Base-by-base conservation (phyloP, 805 yeast genomes). In the Komagataella mondaviorum region DNA sequence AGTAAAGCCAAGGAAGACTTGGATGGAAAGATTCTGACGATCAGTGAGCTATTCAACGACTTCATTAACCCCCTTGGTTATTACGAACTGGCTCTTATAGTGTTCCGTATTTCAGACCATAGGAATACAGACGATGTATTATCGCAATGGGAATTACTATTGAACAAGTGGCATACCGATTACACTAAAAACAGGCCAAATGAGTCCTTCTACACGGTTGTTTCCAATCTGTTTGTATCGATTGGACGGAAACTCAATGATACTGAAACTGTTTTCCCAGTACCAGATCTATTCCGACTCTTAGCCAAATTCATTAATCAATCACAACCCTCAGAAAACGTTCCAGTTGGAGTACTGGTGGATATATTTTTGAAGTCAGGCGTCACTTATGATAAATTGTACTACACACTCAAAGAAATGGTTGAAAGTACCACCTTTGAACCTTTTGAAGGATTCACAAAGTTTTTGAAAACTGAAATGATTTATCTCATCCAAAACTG, bases 1-100 rank as follows among this genome's bases (percentile, higher is more conserved):
- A 65, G 67, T 6, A 74, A 72, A 48, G 77, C 86, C 8, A 62
- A 74, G 4, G 69, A 67, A 12, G 72, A 75, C 46, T 73, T 93
- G 52, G 78, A 86, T 61, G 78, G 74, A 45, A 76, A 77, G 60
- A 78, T 93, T 39, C 69, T 84, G 58, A 76, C 83, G 3, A 79
- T 89, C 36, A 83, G 85, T 59, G 93, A 85, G 53, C 69, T 93
- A 51, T 91, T 81, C 71, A 91, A 93, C 67, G 83, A 80, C 55
- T 91, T 75, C 65, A 88, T 96, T 10, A 90, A 85, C 59, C 96
- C 95, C 22, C 70, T 90, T 54, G 91, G 91, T 6, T 91, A 90
- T 62, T 81, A 83, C 65, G 96, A 87, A 57, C 72, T 91, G 49
- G 85, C 95, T 55, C 71, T 90, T 53, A 66, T 79, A 45, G 81